Evolutionary conservation across 106 monocot species (phyloP), one percentile per base, ranked within the genome.

Genomic region (Ottelia alismoides): DNA sequence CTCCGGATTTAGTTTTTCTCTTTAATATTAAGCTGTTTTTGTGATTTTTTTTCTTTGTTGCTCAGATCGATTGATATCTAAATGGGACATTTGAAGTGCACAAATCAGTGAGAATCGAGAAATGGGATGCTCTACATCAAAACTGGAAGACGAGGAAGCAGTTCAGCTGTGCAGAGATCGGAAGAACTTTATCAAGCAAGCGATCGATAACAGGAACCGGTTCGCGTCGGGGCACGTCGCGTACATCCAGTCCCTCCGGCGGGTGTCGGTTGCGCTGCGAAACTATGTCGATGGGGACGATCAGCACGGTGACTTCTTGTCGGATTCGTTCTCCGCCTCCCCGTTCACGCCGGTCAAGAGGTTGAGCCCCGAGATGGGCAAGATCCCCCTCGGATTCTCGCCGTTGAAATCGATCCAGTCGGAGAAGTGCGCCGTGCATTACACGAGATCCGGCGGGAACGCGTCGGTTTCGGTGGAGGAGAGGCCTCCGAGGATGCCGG

Each of bases 61-160:
- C n/a, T n/a, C n/a, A n/a, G n/a, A n/a, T n/a, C n/a, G n/a, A n/a
- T n/a, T n/a, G n/a, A n/a, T n/a, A n/a, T n/a, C n/a, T n/a, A n/a
- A n/a, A n/a, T n/a, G n/a, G n/a, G n/a, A n/a, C n/a, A n/a, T n/a
- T n/a, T n/a, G n/a, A n/a, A n/a, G n/a, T n/a, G n/a, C n/a, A n/a
- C n/a, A n/a, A n/a, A n/a, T n/a, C n/a, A n/a, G n/a, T 50, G 49
- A n/a, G 49, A 16, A 21, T 19, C 1, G 25, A 61, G 47, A 56
- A 20, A 92, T 92, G 92, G 92, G 92, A 58, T 82, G 85, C 52
- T 78, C 81, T 43, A 70, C 81, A 62, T 92, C 91, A 22, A 85
- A 65, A 51, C 48, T 63, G 46, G 76, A 85, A 56, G 61, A 49
- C 26, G 30, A 49, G 20, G 49, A 62, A 4, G 72, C 65, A n/a